phyloP scores from a whole-genome alignment of 306 rosid genomes.

The Nissolia schottii region DNA sequence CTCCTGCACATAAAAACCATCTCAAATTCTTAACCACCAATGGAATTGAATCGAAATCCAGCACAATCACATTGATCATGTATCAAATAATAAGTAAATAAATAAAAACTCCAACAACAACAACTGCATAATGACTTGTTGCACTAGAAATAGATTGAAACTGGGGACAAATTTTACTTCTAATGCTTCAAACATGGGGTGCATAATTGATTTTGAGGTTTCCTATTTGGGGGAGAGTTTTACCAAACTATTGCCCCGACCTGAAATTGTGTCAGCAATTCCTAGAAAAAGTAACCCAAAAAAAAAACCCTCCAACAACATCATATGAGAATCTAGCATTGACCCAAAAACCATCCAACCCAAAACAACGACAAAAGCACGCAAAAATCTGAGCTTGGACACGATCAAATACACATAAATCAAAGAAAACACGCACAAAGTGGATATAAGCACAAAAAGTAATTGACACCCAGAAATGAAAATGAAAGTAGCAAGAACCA shows the following conservation, averaged over 20 bases:
- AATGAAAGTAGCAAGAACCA: neutral
- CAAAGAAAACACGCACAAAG: neutral
- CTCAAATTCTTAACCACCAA: conserved; percentile 1
- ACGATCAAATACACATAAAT: neutral
- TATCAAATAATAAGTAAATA: too few relatives aligned
- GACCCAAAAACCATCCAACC: conserved; percentile 21
- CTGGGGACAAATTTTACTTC: too few relatives aligned
- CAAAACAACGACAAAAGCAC: neutral
- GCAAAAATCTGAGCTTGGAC: neutral
- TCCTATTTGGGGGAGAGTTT: neutral
- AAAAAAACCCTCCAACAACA: neutral
- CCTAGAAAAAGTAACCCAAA: neutral
- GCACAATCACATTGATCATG: neutral
- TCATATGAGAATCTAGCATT: conserved; percentile 1
- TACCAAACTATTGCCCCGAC: neutral
- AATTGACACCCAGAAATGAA: neutral
- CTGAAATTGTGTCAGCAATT: neutral
- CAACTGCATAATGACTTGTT: neutral
- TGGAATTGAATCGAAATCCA: neutral
- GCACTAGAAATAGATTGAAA: too few relatives aligned
- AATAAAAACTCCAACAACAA: neutral
- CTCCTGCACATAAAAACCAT: conserved; percentile 2
- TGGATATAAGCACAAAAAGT: neutral
- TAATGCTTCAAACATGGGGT: too few relatives aligned
- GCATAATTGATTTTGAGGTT: too few relatives aligned